Base-by-base conservation (phyloP, 2,329 filamentous ascomycete species). In the Aspergillus nomiae region DNA sequence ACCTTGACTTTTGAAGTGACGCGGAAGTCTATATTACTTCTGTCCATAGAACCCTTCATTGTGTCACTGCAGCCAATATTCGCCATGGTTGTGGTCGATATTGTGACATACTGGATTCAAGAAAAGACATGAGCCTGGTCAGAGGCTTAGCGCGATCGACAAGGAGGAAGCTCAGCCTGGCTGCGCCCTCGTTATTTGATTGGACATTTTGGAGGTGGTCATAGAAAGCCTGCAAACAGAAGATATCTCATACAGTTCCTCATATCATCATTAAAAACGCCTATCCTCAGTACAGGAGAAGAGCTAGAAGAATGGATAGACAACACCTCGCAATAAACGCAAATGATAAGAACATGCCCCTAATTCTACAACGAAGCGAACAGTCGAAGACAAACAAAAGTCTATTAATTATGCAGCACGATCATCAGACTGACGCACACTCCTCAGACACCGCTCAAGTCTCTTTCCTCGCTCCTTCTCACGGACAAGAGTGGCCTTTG, bases 401-500 rank as follows among this genome's bases (percentile, higher is more conserved):
- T 57, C 48, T 60, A 63, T 64, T 50, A 63, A 64, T 65, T 67
- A 63, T 67, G 56, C 61, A 51, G 60, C 64, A 63, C 66, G 63
- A 64, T 68, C 62, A 48, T 70, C 66, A 63, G 69, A 67, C 54
- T 78, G 73, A 50, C 69, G 76, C 46, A 90, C 77, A 68, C 84
- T 88, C 67, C 92, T 86, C 69, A 97, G 77, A 10, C 93, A 93
- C 67, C 94, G 85, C 80, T 86, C 86, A 84, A 99, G 89, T 24
- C 90, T 89, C 69, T 92, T 92, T 67, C 97, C 80, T 68, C 91
- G 86, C 73, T 91, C 90, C 67, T 86, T 87, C 80, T 99, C 95
- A 59, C 86, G 85, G 4, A 97, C 87, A 30, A 98, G 83, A 85
- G 94, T 93, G 36, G 87, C 87, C 72, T 84, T 86, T 21, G 91